phyloP scores from a whole-genome alignment of 345 rosid species.

The Cardamine resedifolia region DNA sequence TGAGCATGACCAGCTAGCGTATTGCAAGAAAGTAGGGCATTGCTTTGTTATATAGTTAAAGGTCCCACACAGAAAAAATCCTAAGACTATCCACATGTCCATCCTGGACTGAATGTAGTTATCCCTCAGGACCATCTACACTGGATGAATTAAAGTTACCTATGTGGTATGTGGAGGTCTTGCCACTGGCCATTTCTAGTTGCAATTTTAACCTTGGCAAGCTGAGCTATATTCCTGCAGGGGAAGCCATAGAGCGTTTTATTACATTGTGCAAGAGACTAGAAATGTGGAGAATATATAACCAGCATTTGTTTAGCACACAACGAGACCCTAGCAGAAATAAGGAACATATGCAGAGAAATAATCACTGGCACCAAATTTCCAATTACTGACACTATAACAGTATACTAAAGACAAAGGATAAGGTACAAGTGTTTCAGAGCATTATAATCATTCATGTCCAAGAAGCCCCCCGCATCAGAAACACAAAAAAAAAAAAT shows the following conservation, averaged over 20 bases:
- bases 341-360: conserved; percentile 5
- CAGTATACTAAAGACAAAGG: not conserved
- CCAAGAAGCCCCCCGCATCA: not conserved
- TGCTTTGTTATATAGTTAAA: not conserved
- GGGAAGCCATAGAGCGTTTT: conserved; percentile 17
- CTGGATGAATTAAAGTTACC: conserved; percentile 28
- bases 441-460: conserved; percentile 1
- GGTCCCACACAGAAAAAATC: conserved; percentile 4
- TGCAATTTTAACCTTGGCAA: conserved; percentile 80
- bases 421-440: not conserved
- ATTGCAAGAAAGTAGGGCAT: not conserved
- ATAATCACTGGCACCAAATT: conserved; percentile 11
- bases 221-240: conserved; percentile 82
- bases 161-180: conserved; percentile 64
- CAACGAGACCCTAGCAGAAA: not conserved
- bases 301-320: conserved; percentile 19
- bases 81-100: conserved; percentile 22
- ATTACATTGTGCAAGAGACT: conserved; percentile 10
- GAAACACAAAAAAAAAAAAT: conserved; percentile 6
- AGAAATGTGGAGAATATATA: conserved; percentile 3
- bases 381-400: conserved; percentile 1
- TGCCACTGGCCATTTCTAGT: conserved; percentile 64
- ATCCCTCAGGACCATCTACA: conserved; percentile 10
- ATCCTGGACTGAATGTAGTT: conserved; percentile 13
- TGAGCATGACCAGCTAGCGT: too few species aligned